Percentiles rank a stretch among this genome's conserved stretches.
Evolutionary conservation across 192 early-diverging fungal species (phyloP).

Genomic region (Phlyctochytrium planicorne): DNA sequence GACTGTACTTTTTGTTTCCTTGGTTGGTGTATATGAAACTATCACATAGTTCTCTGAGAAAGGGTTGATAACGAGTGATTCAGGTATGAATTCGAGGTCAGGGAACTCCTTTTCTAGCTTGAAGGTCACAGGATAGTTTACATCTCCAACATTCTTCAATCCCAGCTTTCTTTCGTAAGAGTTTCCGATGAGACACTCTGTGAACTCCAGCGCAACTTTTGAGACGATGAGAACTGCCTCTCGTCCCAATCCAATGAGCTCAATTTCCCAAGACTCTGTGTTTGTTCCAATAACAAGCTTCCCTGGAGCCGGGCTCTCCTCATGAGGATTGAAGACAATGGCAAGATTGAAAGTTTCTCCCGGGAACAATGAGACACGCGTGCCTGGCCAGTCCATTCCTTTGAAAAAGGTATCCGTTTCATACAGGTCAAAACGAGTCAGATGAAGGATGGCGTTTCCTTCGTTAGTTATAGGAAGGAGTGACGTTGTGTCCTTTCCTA

Average conservation of each 20-base stretch:
- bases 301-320: slow-evolving; percentile 57
- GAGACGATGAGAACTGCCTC: slow-evolving; percentile 68
- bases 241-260: slow-evolving; percentile 57
- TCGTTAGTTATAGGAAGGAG: slow-evolving; percentile 61
- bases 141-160: slow-evolving; percentile 66
- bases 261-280: slow-evolving; percentile 58
- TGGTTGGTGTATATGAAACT: slow-evolving; percentile 52
- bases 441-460: slow-evolving; percentile 63
- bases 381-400: slow-evolving; percentile 54
- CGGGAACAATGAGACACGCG: slow-evolving; percentile 51
- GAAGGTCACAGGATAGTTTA: slow-evolving; percentile 65
- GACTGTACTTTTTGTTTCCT: slow-evolving; percentile 47
- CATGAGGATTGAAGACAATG: slow-evolving; percentile 64
- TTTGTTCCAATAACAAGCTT: slow-evolving; percentile 52
- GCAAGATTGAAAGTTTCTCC: slow-evolving; percentile 57
- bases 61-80: slow-evolving; percentile 54
- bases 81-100: slow-evolving; percentile 52
- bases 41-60: slow-evolving; percentile 54
- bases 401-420: slow-evolving; percentile 64
- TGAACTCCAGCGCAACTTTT: slow-evolving; percentile 54
- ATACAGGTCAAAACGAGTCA: slow-evolving; percentile 52
- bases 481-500: slow-evolving; percentile 62
- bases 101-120: slow-evolving; percentile 53
- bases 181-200: slow-evolving; percentile 66
- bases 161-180: slow-evolving; percentile 63